phyloP scores from a whole-genome alignment of 2,329 filamentous ascomycete genomes.

The Colletotrichum sp. region DNA sequence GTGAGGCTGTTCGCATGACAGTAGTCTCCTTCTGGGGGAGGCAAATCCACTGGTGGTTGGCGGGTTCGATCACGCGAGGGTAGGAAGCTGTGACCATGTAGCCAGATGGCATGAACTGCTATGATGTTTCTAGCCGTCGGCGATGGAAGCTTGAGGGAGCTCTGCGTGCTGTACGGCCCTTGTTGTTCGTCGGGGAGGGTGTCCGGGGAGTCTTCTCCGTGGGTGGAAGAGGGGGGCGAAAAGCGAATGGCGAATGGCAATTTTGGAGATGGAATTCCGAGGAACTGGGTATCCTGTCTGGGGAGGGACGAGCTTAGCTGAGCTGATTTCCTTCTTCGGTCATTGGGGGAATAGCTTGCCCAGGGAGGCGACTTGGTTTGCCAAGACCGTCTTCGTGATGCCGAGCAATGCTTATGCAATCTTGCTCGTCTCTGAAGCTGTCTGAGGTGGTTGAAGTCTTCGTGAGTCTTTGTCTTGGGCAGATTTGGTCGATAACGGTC shows the following conservation, averaged over 20 bases:
- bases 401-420: neutral
- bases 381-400: neutral
- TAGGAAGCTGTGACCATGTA: neutral
- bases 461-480: neutral
- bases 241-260: neutral
- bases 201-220: neutral
- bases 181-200: neutral
- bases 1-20: neutral
- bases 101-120: conserved; percentile 1
- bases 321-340: neutral
- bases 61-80: neutral
- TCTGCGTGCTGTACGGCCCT: neutral
- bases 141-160: neutral
- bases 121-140: neutral
- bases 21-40: neutral
- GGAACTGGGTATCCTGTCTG: neutral
- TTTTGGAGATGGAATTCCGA: neutral
- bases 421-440: neutral
- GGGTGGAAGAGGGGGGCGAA: neutral
- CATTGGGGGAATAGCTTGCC: neutral
- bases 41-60: neutral
- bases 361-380: neutral
- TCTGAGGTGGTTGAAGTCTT: neutral
- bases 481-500: neutral
- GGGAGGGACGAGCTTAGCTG: neutral